These are phyloP conservation scores for Plasmodium blacklocki DNA, from an alignment of 169 alveolate genomes.

Conservation along the genomic window DNA sequence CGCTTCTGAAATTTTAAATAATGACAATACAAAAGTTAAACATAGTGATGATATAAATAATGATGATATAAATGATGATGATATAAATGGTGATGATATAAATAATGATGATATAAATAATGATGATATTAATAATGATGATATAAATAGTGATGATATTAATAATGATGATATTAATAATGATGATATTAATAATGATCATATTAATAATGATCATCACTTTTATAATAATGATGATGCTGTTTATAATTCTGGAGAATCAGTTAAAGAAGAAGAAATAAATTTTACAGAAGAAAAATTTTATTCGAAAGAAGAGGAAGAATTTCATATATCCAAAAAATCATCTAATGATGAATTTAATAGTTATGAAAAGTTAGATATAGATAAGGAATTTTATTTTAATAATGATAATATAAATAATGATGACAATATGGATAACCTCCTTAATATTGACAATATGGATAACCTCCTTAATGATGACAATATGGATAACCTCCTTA, in stretches of 20 bases:
- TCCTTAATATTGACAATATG: neutral
- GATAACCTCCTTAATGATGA: neutral
- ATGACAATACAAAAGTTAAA: neutral
- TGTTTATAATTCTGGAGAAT: neutral
- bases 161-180: neutral
- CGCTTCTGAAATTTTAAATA: neutral
- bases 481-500: neutral
- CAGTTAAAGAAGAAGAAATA: neutral
- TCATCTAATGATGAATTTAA: neutral
- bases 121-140: neutral
- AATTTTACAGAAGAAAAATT: neutral
- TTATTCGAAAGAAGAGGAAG: neutral
- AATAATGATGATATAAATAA: no score
- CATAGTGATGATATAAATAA: neutral
- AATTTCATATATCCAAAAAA: neutral
- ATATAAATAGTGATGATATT: neutral
- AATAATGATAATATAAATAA: constrained; percentile 11
- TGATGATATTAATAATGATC: neutral
- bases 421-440: no score
- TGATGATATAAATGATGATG: neutral
- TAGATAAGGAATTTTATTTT: constrained; percentile 39
- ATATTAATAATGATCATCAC: neutral
- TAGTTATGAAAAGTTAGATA: neutral
- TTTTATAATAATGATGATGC: neutral
- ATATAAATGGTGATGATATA: neutral